Conservation (phyloP, 2,329 filamentous ascomycete species). For the Botrytis porri region DNA sequence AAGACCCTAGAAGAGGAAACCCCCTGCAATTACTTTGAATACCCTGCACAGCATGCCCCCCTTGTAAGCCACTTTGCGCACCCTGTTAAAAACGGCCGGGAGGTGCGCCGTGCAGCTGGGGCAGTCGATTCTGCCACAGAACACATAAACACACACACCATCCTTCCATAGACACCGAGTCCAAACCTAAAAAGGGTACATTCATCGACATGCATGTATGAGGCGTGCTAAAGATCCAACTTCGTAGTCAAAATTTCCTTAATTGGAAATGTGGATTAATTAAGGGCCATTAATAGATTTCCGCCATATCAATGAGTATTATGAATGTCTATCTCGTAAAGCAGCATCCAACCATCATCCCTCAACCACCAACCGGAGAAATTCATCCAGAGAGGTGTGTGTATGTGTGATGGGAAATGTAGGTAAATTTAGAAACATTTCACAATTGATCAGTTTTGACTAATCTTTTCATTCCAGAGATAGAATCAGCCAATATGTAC, state of each 20-base stretch:
- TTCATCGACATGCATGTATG: slow-evolving; percentile 18
- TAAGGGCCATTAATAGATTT: slow-evolving; percentile 33
- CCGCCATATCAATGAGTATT: slow-evolving; percentile 9
- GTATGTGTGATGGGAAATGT: neutral
- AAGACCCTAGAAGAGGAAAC: slow-evolving; percentile 2
- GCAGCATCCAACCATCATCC: slow-evolving; percentile 28
- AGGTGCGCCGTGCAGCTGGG: slow-evolving; percentile 20
- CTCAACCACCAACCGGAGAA: slow-evolving; percentile 32
- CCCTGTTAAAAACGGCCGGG: slow-evolving; percentile 22
- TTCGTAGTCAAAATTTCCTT: slow-evolving; percentile 14
- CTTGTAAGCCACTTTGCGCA: slow-evolving; percentile 17
- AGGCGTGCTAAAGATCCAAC: slow-evolving; percentile 19
- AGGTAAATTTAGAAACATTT: slow-evolving; percentile 19
- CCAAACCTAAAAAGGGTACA: slow-evolving; percentile 17
- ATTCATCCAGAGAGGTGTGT: neutral
- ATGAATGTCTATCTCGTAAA: slow-evolving; percentile 23
- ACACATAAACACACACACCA: slow-evolving; percentile 1
- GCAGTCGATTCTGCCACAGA: slow-evolving; percentile 18
- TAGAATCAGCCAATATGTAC: slow-evolving; percentile 2
- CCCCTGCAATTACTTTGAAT: slow-evolving; percentile 12
- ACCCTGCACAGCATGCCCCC: slow-evolving; percentile 21
- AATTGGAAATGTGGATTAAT: slow-evolving; percentile 28
- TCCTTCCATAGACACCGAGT: slow-evolving; percentile 14
- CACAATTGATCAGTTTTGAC: neutral
- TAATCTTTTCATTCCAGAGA: slow-evolving; percentile 1